Base-by-base conservation (phyloP, 345 rosid genomes). In the Brassica cretica region DNA sequence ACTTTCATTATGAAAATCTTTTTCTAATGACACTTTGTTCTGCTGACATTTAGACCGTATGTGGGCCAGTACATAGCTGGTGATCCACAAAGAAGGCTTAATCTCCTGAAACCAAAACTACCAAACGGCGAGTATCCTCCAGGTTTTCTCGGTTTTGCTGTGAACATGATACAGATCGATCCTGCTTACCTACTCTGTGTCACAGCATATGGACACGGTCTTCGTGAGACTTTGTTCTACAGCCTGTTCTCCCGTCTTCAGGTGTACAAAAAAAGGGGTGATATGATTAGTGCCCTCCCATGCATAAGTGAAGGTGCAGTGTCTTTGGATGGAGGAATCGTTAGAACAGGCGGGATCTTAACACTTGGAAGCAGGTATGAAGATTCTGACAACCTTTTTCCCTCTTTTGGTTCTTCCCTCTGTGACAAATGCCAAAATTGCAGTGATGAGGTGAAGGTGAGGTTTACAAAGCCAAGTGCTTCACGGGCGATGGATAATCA, bases 121-220 rank as follows among this genome's bases (percentile, higher is more conserved):
- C 89, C 93, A 8, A 87, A 82, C 53, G 99, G 99, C 60, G 87
- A 90, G 68, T 80, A 81, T 67, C 97, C 99, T 15, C 82, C 87
- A 53, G 99, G 99, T 25, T 95, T 95, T 80, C 82, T 95, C 29
- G 99, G 96, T 58, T 93, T 85, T 77, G 99, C 98, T 8, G 98
- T 95, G 82, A 95, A 95, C 70, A 90, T 93, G 99, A 84, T 95
- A 67, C 66, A 88, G 7, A 67, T 95, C 30, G 96, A 92, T 71
- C 74, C 39, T 39, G 79, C 80, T 81, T 89, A 91, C 84, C 80
- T 91, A 75, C 78, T 78, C 66, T 85, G 73, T 85, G 85, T 89
- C 68, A 90, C 95, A 61, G 39, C 83, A 4, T 72, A 72, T 66
- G 99, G 97, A 64, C 66, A 84, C 69, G 98, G 99, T 65, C 91